A percentile compares a stretch with the other conserved stretches of the same genome.
phyloP scores from a whole-genome alignment of 495 filamentous ascomycete species.

The Echria macrotheca region DNA sequence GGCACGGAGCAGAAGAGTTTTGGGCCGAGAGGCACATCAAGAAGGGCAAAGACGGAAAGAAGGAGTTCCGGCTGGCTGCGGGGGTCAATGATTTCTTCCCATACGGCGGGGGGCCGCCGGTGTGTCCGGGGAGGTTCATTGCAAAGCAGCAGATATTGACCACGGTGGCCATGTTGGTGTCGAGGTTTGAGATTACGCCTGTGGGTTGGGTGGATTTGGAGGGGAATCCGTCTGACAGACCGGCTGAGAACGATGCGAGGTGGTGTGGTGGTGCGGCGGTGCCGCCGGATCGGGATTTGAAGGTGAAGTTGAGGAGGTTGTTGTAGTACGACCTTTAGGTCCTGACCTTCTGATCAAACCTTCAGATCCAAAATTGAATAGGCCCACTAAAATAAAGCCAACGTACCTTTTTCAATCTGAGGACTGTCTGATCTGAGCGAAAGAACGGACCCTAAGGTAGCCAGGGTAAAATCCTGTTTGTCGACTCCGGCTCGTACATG shows the following conservation, averaged over 20 bases:
- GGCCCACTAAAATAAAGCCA: no score
- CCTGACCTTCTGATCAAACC: no score
- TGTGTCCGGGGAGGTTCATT: constrained; percentile 7
- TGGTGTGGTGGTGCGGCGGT: constrained; percentile 3
- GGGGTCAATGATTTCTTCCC: constrained; percentile 2
- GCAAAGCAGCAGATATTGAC: constrained; percentile 6
- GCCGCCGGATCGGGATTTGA: constrained; percentile 6
- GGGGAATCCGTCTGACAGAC: neutral
- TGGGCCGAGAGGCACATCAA: constrained; percentile 29
- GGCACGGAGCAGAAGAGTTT: constrained; percentile 28
- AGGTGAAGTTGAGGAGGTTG: neutral
- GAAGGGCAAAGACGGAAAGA: neutral
- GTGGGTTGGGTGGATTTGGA: neutral
- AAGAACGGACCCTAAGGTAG: no score
- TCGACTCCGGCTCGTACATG: constrained; percentile 26
- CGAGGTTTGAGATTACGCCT: neutral
- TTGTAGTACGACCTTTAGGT: no score
- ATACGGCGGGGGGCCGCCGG: constrained; percentile 1
- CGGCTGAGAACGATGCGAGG: neutral
- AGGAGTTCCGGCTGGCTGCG: neutral
- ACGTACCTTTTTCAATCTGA: no score
- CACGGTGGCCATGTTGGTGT: constrained; percentile 2
- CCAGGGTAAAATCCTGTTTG: constrained; percentile 26
- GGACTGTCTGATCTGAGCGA: no score
- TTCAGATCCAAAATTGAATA: no score